Base-by-base conservation (phyloP, 108 stramenopile genomes). In the Pseudonitzschia pungens region DNA sequence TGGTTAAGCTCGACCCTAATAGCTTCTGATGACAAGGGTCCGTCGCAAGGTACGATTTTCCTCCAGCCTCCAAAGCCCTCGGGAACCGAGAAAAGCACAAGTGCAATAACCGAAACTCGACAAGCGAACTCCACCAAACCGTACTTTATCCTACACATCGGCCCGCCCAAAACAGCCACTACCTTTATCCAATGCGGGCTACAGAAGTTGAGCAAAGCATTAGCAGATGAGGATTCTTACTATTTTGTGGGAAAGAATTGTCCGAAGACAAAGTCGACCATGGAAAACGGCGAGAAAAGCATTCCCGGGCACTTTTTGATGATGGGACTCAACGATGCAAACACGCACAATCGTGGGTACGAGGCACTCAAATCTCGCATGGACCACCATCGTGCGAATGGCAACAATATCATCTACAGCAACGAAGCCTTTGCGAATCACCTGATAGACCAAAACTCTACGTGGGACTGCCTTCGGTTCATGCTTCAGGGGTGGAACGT, bases 101-200 rank as follows among this genome's bases (percentile, higher is more conserved):
- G 11, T 24, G 15, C n/a, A 9, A 15, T 14, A 6, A 54, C 53
- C n/a, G 24, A 8, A 54, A 54, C 53, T 15, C 8, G 22, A 54
- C 7, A 10, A 14, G 53, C 53, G 24, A 54, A 54, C 14, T 24
- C n/a, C 11, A 54, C 53, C 22, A 73, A 31, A 43, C 73, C 73
- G 3, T 67, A 36, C 33, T 74, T 74, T 74, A 51, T 74, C 6
- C 54, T 74, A 27, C 73, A 74, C 56, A 63, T 74, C 0, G 73
- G 73, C 0, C 73, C 73, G 41, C 73, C 73, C 7, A 74, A 74
- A 57, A 74, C 73, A n/a, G 73, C 65, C 15, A 74, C 73, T n/a
- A 74, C 73, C 12, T 52, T 26, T n/a, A 57, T 74, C 9, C 73
- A 74, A 50, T 74, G 73, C 56, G 65, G 65, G 2, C 53, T 74